Percentiles rank a stretch among this genome's conserved stretches.
Conservation (phyloP, 192 early-diverging fungal species). For the Linnemannia exigua region DNA sequence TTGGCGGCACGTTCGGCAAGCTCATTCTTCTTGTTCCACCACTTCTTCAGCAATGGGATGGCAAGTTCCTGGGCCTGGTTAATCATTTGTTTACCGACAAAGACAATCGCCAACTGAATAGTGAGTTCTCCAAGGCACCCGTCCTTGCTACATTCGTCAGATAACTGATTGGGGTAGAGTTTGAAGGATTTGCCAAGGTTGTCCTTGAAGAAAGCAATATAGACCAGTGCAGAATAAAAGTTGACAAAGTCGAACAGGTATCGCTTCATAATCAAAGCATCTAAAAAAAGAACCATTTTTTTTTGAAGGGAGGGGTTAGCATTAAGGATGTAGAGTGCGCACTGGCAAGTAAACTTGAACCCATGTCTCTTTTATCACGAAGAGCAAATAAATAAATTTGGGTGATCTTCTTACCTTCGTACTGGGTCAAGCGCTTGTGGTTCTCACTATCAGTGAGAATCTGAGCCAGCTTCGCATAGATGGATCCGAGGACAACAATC, state of each 20-base stretch:
- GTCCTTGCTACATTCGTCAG: conserved; percentile 10
- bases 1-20: conserved; percentile 20
- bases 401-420: conserved; percentile 54
- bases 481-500: conserved; percentile 66
- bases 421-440: conserved; percentile 55
- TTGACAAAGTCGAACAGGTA: conserved; percentile 75
- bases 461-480: conserved; percentile 43
- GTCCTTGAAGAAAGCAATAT: conserved; percentile 67
- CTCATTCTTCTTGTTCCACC: conserved; percentile 53
- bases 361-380: no score
- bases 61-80: conserved; percentile 62
- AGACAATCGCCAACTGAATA: conserved; percentile 72
- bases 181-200: background rate
- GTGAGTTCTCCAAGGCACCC: conserved; percentile 69
- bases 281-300: conserved; percentile 30
- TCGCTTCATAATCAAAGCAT: conserved; percentile 68
- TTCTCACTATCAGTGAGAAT: conserved; percentile 64
- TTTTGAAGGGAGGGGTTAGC: background rate
- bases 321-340: background rate
- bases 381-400: background rate
- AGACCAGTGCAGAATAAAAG: conserved; percentile 73
- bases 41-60: conserved; percentile 57
- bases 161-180: background rate
- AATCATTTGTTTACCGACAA: conserved; percentile 69
- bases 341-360: no score